phyloP scores from a whole-genome alignment of 768 basidiomycete species.

The Lactarius akahatsu region DNA sequence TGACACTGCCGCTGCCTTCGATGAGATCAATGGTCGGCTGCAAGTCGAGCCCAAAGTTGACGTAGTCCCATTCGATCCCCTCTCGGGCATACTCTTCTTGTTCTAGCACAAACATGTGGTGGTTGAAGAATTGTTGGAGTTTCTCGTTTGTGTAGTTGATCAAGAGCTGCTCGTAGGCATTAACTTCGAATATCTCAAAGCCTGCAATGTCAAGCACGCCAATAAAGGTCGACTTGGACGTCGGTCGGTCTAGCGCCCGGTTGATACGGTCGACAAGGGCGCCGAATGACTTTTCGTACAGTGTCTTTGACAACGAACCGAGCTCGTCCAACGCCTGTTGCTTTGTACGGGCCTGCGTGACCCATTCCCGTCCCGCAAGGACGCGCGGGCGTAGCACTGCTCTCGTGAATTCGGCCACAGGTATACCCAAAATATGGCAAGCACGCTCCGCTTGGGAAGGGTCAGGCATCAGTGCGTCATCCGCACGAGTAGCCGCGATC shows the following conservation, averaged over 20 bases:
- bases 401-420: conserved; percentile 82
- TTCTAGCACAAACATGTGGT: conserved; percentile 99
- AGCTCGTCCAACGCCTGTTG: conserved; percentile 94
- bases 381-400: conserved; percentile 87
- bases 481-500: conserved; percentile 74
- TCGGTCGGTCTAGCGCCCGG: conserved; percentile 88
- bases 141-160: conserved; percentile 99
- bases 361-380: conserved; percentile 95
- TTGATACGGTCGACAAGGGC: conserved; percentile 94
- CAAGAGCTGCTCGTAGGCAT: conserved; percentile 94
- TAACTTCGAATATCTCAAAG: conserved; percentile 94
- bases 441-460: conserved; percentile 84
- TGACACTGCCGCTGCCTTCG: conserved; percentile 65
- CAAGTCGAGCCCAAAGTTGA: conserved; percentile 95
- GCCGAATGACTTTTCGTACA: conserved; percentile 97
- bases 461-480: conserved; percentile 76
- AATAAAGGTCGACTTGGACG: conserved; percentile 90
- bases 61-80: conserved; percentile 95
- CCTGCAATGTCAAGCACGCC: conserved; percentile 99
- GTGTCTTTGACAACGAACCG: conserved; percentile 84
- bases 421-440: conserved; percentile 89
- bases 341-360: conserved; percentile 86
- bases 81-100: conserved; percentile 98
- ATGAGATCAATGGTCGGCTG: conserved; percentile 99
- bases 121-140: conserved; percentile 96